Evolutionary conservation across 106 monocot species (phyloP), one percentile per base, ranked within the genome.

Genomic region (Apostasia ramifera): DNA sequence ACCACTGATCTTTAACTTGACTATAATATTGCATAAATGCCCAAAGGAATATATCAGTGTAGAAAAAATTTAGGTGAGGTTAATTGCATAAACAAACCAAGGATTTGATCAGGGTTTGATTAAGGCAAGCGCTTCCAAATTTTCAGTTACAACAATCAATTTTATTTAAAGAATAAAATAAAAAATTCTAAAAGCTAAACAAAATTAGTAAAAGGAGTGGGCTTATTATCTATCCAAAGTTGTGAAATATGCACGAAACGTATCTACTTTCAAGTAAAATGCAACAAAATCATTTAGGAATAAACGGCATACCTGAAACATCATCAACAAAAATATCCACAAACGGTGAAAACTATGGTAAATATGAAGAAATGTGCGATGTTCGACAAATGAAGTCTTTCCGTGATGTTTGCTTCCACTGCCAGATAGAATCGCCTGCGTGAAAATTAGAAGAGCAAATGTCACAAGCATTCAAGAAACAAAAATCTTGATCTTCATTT

Each of bases 361-460:
- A 59, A 95, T 84, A 83, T 95, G 95, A 75, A 95, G 77, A 70
- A 91, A 92, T 63, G 88, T 86, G 42, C 95, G 73, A 65, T 95
- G 95, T 72, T 91, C 95, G 55, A 95, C 95, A 76, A 95, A 95
- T 53, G 95, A 95, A n/a, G 95, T 95, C 72, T 95, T 91, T 50
- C 95, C 95, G 71, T 81, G 85, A 79, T 79, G 97, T 57, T 73
- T 78, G 12, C 65, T 67, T 66, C 86, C 66, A 51, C 47, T 65
- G 65, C 6, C 15, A 65, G 48, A 65, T 14, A 48, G 65, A 26
- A 65, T 46, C 5, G 48, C 65, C 65, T 65, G 65, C 48, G 48
- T 38, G 37, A 65, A 63, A 37, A 48, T 13, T 44, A 63, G 11
- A 63, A 63, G 1, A 49, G 5, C 37, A 49, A 65, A 37, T 49